A percentile compares a stretch with the other conserved stretches of the same genome.
phyloP scores from a whole-genome alignment of 352 stramenopile genomes.

The Pseudoperonospora humuli region DNA sequence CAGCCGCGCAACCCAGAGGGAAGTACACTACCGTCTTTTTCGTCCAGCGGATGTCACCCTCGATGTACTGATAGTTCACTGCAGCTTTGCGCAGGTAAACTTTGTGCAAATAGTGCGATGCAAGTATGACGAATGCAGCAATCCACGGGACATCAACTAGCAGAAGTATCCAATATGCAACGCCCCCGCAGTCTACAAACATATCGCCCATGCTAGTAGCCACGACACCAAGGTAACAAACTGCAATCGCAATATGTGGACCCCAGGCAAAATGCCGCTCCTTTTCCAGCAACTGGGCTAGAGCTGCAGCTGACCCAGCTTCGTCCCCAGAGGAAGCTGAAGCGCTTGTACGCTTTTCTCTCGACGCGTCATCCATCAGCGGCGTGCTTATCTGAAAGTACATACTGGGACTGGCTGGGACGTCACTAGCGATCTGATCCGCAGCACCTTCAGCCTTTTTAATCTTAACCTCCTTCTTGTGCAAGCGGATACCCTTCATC shows the following conservation, averaged over 20 bases:
- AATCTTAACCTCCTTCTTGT: constrained; percentile 35
- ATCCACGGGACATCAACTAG: constrained; percentile 50
- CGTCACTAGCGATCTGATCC: background rate
- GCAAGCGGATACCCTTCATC: constrained; percentile 20
- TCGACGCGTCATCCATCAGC: constrained; percentile 2
- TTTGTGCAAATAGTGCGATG: constrained; percentile 23
- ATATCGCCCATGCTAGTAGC: constrained; percentile 22
- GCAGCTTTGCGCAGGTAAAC: constrained; percentile 32
- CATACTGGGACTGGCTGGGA: constrained; percentile 7
- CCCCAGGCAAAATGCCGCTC: constrained; percentile 33
- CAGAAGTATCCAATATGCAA: constrained; percentile 46
- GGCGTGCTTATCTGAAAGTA: constrained; percentile 20
- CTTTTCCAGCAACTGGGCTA: constrained; percentile 23
- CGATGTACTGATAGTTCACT: constrained; percentile 30
- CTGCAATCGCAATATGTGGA: constrained; percentile 30
- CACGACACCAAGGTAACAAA: constrained; percentile 39
- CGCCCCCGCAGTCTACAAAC: constrained; percentile 27
- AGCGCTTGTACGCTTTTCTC: constrained; percentile 10
- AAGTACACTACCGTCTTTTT: constrained; percentile 38
- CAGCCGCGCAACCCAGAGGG: constrained; percentile 29
- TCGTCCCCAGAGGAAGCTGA: constrained; percentile 5
- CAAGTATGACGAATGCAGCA: constrained; percentile 29
- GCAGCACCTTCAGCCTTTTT: constrained; percentile 11
- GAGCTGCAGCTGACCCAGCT: background rate
- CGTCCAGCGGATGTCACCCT: constrained; percentile 40